phyloP scores from a whole-genome alignment of 1,284 basidiomycete genomes.

The Rugosomyces carneus region DNA sequence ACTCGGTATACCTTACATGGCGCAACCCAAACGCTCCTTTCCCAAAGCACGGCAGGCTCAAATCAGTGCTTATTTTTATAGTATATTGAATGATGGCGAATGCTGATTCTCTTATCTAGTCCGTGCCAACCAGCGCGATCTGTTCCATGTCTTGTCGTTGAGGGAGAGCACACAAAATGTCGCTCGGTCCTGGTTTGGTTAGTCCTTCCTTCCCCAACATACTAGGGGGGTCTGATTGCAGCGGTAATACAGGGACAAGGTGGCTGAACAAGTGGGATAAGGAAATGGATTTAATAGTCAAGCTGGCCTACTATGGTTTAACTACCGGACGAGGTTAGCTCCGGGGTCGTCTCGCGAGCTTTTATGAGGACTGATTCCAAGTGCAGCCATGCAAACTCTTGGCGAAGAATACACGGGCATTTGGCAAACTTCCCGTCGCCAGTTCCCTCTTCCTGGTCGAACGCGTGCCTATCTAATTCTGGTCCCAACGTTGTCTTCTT shows the following conservation, averaged over 20 bases:
- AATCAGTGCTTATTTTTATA: constrained; percentile 55
- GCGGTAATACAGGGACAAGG: constrained; percentile 60
- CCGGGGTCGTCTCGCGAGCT: not conserved
- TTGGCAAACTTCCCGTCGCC: constrained; percentile 50
- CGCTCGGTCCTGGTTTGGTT: constrained; percentile 74
- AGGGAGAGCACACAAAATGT: constrained; percentile 74
- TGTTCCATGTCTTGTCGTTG: constrained; percentile 70
- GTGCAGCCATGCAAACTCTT: constrained; percentile 69
- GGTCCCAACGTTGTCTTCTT: constrained; percentile 57
- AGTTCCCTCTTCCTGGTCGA: constrained; percentile 39
- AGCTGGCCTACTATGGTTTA: constrained; percentile 69
- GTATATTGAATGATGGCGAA: not conserved
- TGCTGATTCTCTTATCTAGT: constrained; percentile 40
- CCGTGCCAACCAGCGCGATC: constrained; percentile 80
- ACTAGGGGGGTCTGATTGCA: constrained; percentile 2
- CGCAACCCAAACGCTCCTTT: constrained; percentile 40
- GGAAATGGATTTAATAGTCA: constrained; percentile 69
- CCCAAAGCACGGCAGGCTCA: constrained; percentile 79
- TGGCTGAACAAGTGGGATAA: constrained; percentile 81
- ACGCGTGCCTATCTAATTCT: constrained; percentile 55
- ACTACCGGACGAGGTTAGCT: constrained; percentile 69
- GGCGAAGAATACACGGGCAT: constrained; percentile 92
- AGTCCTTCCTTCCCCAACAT: constrained; percentile 21
- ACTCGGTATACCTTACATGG: not conserved
- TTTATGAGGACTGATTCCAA: constrained; percentile 7